Percentiles rank a stretch among this genome's conserved stretches.
phyloP scores from a whole-genome alignment of 148 eudicot genomes.

The Talinum fruticosum region DNA sequence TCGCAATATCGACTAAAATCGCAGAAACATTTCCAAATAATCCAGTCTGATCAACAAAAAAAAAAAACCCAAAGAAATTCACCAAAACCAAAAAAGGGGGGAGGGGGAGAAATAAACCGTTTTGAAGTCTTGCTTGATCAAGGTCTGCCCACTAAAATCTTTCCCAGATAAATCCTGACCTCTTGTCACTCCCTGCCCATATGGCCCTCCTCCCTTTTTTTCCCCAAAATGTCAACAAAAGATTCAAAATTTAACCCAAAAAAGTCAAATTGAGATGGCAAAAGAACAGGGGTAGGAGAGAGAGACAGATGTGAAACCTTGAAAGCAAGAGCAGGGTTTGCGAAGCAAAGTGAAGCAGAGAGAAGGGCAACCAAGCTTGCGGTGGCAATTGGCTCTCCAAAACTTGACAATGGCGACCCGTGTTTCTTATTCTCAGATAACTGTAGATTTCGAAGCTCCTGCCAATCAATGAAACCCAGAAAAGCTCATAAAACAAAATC shows the following conservation, averaged over 20 bases:
- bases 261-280: not conserved
- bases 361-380: constrained; percentile 58
- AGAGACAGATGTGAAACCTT: constrained; percentile 45
- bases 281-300: not conserved
- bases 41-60: constrained; percentile 4
- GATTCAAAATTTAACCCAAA: not conserved
- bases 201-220: constrained; percentile 94
- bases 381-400: constrained; percentile 43
- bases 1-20: constrained; percentile 77
- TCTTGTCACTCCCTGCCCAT: constrained; percentile 87
- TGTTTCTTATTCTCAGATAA: constrained; percentile 8
- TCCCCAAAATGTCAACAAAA: constrained; percentile 13
- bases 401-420: constrained; percentile 12
- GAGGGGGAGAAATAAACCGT: constrained; percentile 41
- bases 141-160: constrained; percentile 81
- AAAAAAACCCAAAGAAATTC: not conserved
- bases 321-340: constrained; percentile 81
- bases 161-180: constrained; percentile 92
- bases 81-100: not conserved
- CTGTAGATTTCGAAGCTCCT: constrained; percentile 13
- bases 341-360: constrained; percentile 69
- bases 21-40: not conserved
- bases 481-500: not conserved
- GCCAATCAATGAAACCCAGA: not conserved
- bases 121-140: constrained; percentile 93